Evolutionary conservation across 2,329 filamentous ascomycete genomes (phyloP), one percentile per base, ranked within the genome.

Genomic region (Madurella mycetomatis): DNA sequence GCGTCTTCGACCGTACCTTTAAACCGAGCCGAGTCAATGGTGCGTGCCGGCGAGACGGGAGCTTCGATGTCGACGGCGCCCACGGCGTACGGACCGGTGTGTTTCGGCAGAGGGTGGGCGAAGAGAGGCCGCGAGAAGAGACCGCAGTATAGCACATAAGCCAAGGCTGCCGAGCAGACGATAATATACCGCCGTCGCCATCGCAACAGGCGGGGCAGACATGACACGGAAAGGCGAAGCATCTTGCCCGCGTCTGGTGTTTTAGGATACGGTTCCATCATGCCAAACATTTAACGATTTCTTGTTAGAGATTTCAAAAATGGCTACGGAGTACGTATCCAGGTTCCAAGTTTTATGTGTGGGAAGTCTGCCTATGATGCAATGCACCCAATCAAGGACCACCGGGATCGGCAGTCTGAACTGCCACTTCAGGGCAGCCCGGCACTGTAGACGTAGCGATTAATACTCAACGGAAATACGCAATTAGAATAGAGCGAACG

Each of bases 51-150:
- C 9, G 60, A 54, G 16, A 67, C 62, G 4, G 69, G 64, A 12
- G 60, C 60, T 55, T 80, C 77, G 31, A 80, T 61, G 57, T 80
- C 76, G 43, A 79, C 65, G 12, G 73, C 66, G 19, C 77, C 77
- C 17, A 79, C 77, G 4, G 66, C 65, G 53, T 77, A 71, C 0
- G 70, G 69, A 0, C 76, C 76, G 9, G 71, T 72, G 60, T 77
- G 77, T 17, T 63, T 54, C 1, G 76, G 77, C 7, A 79, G 63
- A 3, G 68, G 68, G 19, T 72, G 73, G 0, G 74, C 73, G 54
- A 79, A 70, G 15, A 76, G 67, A 4, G 75, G 76, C 17, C 68
- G 63, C 34, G 69, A 68, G 41, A 69, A 67, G 44, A 75, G 5
- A 48, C 70, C 67, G 57, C 73, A 76, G 54, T 73, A 71, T 31